phyloP scores from a whole-genome alignment of 208 protist genomes.

The Lotmaria passim region DNA sequence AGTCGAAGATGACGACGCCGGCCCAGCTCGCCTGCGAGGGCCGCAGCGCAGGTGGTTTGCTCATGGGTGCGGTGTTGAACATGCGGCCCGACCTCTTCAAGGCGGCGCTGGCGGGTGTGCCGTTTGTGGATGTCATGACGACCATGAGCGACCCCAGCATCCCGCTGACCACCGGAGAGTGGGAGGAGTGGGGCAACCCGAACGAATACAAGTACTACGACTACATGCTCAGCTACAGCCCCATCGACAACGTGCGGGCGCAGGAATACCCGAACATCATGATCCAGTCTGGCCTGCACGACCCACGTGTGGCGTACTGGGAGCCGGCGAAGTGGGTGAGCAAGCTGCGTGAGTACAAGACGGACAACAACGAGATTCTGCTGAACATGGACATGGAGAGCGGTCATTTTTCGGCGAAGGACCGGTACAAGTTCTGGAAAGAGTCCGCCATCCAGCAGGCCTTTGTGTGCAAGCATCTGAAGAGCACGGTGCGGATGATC shows the following conservation, averaged over 20 bases:
- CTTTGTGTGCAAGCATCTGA: conserved; percentile 89
- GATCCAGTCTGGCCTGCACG: conserved; percentile 85
- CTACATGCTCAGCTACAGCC: conserved; percentile 95
- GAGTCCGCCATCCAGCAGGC: conserved; percentile 91
- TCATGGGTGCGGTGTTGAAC: conserved; percentile 93
- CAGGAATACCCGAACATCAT: conserved; percentile 88
- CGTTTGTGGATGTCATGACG: conserved; percentile 95
- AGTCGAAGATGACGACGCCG: conserved; percentile 62
- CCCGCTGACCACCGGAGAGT: conserved; percentile 91
- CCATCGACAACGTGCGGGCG: conserved; percentile 90
- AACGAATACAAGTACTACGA: conserved; percentile 94
- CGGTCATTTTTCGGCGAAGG: conserved; percentile 91
- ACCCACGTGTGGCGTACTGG: conserved; percentile 93
- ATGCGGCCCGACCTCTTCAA: conserved; percentile 91
- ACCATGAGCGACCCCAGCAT: conserved; percentile 94
- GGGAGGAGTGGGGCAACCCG: conserved; percentile 96
- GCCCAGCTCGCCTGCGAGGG: conserved; percentile 88
- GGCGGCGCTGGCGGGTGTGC: conserved; percentile 86
- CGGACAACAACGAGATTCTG: conserved; percentile 79
- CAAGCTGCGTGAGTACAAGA: conserved; percentile 85
- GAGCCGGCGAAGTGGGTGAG: conserved; percentile 91
- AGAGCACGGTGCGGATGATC: conserved; percentile 59
- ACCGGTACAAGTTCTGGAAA: conserved; percentile 89
- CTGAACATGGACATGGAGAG: conserved; percentile 92
- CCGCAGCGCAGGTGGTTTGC: conserved; percentile 92